Evolutionary conservation across 2,329 filamentous ascomycete genomes (phyloP).

Genomic region (Microdochium nivale): DNA sequence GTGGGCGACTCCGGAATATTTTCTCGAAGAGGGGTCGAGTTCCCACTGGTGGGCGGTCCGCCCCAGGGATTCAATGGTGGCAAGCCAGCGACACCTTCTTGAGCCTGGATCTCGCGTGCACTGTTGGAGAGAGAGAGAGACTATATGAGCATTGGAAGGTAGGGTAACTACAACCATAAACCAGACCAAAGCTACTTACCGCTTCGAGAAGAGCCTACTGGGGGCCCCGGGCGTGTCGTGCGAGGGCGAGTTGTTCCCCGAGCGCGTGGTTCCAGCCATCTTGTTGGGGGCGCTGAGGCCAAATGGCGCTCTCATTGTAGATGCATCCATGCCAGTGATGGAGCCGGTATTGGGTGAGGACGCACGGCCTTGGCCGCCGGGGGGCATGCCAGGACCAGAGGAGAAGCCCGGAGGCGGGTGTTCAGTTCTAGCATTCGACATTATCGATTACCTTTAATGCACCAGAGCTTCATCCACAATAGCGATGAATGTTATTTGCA

Average conservation of each 20-base stretch:
- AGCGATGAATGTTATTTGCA: constrained; percentile 15
- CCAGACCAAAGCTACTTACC: constrained; percentile 48
- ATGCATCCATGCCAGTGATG: constrained; percentile 5
- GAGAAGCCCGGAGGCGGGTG: constrained; percentile 81
- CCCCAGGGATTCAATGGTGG: constrained; percentile 69
- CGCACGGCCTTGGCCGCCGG: constrained; percentile 60
- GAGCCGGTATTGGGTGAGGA: constrained; percentile 73
- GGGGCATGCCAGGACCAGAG: constrained; percentile 42
- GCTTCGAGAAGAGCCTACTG: constrained; percentile 78
- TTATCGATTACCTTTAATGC: constrained; percentile 64
- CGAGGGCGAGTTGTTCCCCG: constrained; percentile 91
- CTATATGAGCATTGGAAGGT: constrained; percentile 8
- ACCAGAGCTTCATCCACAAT: not conserved
- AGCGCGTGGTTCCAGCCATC: constrained; percentile 55
- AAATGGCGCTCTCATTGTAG: constrained; percentile 57
- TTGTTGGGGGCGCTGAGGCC: constrained; percentile 55
- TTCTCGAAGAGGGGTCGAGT: constrained; percentile 91
- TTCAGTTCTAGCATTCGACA: constrained; percentile 82
- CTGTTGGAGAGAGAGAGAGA: constrained; percentile 33
- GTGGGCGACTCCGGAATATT: constrained; percentile 96
- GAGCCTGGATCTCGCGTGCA: constrained; percentile 91
- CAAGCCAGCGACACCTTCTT: constrained; percentile 72
- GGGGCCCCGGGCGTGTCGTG: constrained; percentile 68
- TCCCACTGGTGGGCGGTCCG: constrained; percentile 90
- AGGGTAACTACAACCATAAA: constrained; percentile 6